These are phyloP conservation scores for Gaultheria prostrata DNA, from an alignment of 148 eudicot genomes.

Conservation along the genomic window DNA sequence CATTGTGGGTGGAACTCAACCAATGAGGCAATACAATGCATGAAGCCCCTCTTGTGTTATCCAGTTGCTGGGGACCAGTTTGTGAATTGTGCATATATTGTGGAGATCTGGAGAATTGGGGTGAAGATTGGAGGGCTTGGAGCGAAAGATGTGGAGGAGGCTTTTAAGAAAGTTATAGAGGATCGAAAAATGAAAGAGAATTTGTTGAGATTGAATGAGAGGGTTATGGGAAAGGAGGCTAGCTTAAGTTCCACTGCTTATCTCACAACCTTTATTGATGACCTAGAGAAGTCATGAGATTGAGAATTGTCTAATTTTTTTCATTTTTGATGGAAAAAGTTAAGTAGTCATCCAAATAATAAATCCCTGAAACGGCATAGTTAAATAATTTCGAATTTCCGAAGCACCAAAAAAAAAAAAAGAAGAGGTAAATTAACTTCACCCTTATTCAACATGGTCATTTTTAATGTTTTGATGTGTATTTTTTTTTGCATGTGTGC, in stretches of 20 bases:
- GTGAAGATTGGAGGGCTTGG: constrained; percentile 44
- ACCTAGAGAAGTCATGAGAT: constrained; percentile 21
- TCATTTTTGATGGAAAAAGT: too few relatives aligned
- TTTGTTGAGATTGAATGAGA: constrained; percentile 34
- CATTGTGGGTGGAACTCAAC: constrained; percentile 96
- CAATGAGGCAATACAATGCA: constrained; percentile 61
- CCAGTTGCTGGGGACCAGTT: constrained; percentile 83
- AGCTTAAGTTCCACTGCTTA: constrained; percentile 21
- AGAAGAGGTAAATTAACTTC: too few relatives aligned
- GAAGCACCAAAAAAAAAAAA: too few relatives aligned
- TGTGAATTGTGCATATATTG: constrained; percentile 65
- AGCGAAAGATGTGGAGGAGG: constrained; percentile 32
- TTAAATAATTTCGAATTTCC: too few relatives aligned
- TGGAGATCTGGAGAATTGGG: constrained; percentile 61
- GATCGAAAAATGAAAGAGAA: constrained; percentile 41
- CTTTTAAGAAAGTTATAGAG: constrained; percentile 31
- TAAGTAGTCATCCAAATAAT: too few relatives aligned
- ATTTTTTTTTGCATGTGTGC: too few relatives aligned
- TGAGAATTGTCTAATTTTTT: neutral
- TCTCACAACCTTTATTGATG: constrained; percentile 35
- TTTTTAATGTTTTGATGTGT: too few relatives aligned
- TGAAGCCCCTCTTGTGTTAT: constrained; percentile 49
- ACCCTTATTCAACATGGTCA: too few relatives aligned
- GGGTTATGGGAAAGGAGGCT: constrained; percentile 48
- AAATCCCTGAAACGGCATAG: too few relatives aligned